Base-by-base conservation (phyloP, 164 flowering plant genomes). In the Kalanchoe fedtschenkoi region DNA sequence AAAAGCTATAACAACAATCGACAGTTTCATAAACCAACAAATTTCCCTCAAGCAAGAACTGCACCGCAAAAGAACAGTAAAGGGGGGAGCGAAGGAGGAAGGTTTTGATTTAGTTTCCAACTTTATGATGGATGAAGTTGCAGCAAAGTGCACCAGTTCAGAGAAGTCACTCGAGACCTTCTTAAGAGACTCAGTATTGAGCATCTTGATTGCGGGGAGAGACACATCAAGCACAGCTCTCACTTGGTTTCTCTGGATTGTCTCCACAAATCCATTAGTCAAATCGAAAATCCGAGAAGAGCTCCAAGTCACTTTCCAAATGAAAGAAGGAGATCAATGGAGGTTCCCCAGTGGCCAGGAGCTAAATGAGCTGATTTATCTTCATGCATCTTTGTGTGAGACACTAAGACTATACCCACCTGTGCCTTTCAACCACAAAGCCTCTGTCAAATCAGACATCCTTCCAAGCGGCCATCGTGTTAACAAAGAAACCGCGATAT, bases 211-310 rank as follows among this genome's bases (percentile, higher is more conserved):
- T 15, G 91, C 91, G 0, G 87, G 87, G 4, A 42, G 75, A 56
- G 91, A 83, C 73, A 81, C 88, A 0, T 60, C 70, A 0, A 70
- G 75, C 61, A 55, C 82, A 14, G 79, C 76, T 57, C 80, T 87
- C 6, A 62, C 79, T n/a, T 85, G 95, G 87, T 77, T 85, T 37
- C 73, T 81, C 63, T 84, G 79, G 80, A 65, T 75, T 6, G 38
- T 84, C 24, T 46, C 74, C 1, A 69, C 24, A 24, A 68, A 84
- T 59, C 86, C 86, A 24, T 0, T 32, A n/a, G 80, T 71, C 0
- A 79, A 69, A 65, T 44, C 44, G n/a, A 78, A 76, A 64, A 80
- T 81, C 29, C 19, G 68, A 43, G 73, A 80, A 67, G 86, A 81
- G 34, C 56, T 81, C 2, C 63, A 63, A 34, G 32, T 58, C 22